These are phyloP conservation scores for Psilocybe subaeruginosa DNA, from an alignment of 768 basidiomycete species.

Conservation along the genomic window DNA sequence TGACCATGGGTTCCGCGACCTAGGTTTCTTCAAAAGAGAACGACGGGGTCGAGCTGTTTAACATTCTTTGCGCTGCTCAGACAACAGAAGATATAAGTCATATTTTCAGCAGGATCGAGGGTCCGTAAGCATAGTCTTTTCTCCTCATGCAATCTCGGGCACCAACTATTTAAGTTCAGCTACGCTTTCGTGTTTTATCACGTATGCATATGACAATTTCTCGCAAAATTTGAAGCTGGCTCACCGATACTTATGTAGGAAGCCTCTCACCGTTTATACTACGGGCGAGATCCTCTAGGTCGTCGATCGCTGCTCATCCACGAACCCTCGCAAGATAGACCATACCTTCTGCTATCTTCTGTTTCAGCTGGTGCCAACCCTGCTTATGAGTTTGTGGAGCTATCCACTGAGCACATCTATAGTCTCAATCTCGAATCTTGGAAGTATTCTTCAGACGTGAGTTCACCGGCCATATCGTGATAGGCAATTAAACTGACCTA, in stretches of 20 bases:
- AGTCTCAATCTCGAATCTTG: constrained; percentile 46
- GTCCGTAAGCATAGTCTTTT: constrained; percentile 63
- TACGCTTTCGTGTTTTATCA: constrained; percentile 84
- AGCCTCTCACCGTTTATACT: constrained; percentile 55
- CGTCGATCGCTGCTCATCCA: constrained; percentile 84
- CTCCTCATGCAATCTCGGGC: background rate
- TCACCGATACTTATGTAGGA: constrained; percentile 32
- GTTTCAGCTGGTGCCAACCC: constrained; percentile 55
- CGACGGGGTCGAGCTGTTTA: constrained; percentile 63
- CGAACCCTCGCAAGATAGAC: constrained; percentile 46
- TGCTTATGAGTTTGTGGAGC: constrained; percentile 59
- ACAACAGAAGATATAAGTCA: constrained; percentile 46
- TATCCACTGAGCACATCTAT: constrained; percentile 61
- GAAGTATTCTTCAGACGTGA: constrained; percentile 7
- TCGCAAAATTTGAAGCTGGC: background rate
- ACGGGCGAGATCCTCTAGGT: constrained; percentile 83
- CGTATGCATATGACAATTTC: constrained; percentile 40
- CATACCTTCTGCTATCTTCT: constrained; percentile 67
- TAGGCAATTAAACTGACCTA: background rate
- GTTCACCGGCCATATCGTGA: background rate
- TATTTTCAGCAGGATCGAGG: constrained; percentile 68
- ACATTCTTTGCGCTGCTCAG: constrained; percentile 31
- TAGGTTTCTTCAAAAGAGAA: constrained; percentile 69
- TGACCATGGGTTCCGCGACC: background rate
- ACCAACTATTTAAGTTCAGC: constrained; percentile 37